Evolutionary conservation across 768 basidiomycete species (phyloP).

Genomic region (Suillus occidentalis): DNA sequence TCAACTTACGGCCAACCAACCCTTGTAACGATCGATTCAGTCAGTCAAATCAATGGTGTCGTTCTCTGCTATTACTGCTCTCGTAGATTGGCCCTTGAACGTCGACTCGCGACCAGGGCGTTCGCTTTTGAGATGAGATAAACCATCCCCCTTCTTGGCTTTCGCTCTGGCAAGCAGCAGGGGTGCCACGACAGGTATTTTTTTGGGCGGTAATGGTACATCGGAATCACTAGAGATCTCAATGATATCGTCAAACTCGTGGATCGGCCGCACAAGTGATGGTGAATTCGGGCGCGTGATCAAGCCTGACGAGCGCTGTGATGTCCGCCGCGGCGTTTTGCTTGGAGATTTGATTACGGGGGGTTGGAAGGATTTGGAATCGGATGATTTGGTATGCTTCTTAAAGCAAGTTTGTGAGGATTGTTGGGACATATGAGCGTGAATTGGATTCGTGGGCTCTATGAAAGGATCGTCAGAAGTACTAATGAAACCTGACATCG

Average conservation of each 20-base stretch:
- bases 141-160: not conserved
- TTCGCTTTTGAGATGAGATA: not conserved
- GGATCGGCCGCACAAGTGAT: slow-evolving; percentile 13
- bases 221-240: slow-evolving; percentile 43
- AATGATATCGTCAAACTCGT: slow-evolving; percentile 24
- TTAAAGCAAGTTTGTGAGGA: slow-evolving; percentile 6
- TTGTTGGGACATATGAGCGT: not conserved
- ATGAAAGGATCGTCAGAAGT: slow-evolving; percentile 7
- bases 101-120: not conserved
- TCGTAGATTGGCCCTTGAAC: not conserved
- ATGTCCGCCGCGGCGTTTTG: slow-evolving; percentile 11
- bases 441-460: not conserved
- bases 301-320: slow-evolving; percentile 14
- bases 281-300: slow-evolving; percentile 4
- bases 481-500: slow-evolving; percentile 17
- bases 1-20: not conserved
- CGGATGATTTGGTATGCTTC: slow-evolving; percentile 1
- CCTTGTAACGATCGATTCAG: slow-evolving; percentile 3
- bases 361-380: slow-evolving; percentile 28
- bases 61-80: not conserved
- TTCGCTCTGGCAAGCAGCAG: slow-evolving; percentile 25
- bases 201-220: slow-evolving; percentile 8
- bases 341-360: slow-evolving; percentile 19
- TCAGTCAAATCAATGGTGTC: slow-evolving; percentile 46
- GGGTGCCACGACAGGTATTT: slow-evolving; percentile 16